These are phyloP conservation scores for Paecilomyces fulvus DNA, from an alignment of 2,329 filamentous ascomycete species.

Conservation along the genomic window DNA sequence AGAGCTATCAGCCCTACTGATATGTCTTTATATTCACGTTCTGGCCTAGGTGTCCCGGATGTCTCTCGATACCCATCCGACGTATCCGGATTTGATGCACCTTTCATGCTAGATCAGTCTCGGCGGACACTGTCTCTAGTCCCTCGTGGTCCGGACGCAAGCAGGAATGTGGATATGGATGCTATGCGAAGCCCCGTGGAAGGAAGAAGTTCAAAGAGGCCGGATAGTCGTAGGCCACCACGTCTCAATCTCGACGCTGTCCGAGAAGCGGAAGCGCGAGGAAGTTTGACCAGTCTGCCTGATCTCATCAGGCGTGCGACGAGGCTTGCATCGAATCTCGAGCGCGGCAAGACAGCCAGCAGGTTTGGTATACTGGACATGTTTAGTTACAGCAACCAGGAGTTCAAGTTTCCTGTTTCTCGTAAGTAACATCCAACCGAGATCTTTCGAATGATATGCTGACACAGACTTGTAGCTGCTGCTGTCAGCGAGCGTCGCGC, in stretches of 20 bases:
- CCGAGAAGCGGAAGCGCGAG: conserved; percentile 69
- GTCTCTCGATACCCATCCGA: neutral
- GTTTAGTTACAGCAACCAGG: conserved; percentile 24
- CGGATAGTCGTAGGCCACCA: conserved; percentile 48
- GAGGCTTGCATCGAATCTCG: conserved; percentile 75
- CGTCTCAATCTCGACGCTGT: conserved; percentile 76
- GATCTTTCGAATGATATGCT: conserved; percentile 3
- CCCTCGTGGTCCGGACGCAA: conserved; percentile 13
- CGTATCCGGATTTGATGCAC: neutral
- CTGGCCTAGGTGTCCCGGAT: neutral
- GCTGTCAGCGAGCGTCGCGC: conserved; percentile 21
- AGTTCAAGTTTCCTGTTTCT: conserved; percentile 11
- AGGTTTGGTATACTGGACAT: conserved; percentile 46
- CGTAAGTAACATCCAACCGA: conserved; percentile 15
- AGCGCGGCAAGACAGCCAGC: conserved; percentile 64
- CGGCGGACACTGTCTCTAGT: conserved; percentile 14
- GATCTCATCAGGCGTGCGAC: conserved; percentile 88
- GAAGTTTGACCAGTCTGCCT: conserved; percentile 82
- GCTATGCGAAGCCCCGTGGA: conserved; percentile 13
- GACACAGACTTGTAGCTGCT: neutral
- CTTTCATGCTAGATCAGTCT: neutral
- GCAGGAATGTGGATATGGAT: neutral
- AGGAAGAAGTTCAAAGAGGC: conserved; percentile 33
- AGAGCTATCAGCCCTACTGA: neutral
- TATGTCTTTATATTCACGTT: neutral